Evolutionary conservation across 1,284 basidiomycete species (phyloP), one percentile per base, ranked within the genome.

Genomic region (Apiotrichum siamense): DNA sequence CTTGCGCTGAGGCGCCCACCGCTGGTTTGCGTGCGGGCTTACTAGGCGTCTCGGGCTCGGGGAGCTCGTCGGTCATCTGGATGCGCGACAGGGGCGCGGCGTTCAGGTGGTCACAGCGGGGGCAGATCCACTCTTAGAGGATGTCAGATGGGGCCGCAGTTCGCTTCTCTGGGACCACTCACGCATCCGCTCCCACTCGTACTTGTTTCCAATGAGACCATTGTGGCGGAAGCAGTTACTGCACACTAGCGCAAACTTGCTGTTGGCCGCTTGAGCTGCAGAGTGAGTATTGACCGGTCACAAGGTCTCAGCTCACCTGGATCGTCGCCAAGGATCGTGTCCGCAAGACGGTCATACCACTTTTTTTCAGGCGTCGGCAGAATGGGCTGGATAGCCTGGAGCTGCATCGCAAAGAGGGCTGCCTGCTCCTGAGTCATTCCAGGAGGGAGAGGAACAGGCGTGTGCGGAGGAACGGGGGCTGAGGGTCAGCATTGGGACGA

Each of bases 191-290:
- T 90, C 86, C 83, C 88, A 96, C 71, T 88, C 81, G 54, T 83
- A 84, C 70, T 91, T 70, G 56, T 65, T 87, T 55, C 87, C 86
- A 4, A 94, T 88, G 10, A 99, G 79, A 0, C 94, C 94, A 64
- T 98, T 98, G 74, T 98, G 94, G 15, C 83, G 76, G 66, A 90
- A 94, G 70, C 94, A 98, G 60, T 85, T 85, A 54, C 84, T 83
- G 73, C 94, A 99, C 37, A 99, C 96, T 50, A 98, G 80, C 1
- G 94, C 96, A 64, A 93, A 98, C 54, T 88, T 84, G 57, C 70
- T 77, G 52, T 69, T 64, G 21, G 70, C 65, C 4, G 71, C 66
- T 49, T 75, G 74, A 29, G 70, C 65, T 67, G 56, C 25, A 43
- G 32, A 20, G 25, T 6, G 7, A 18, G 15, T 41, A 3, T 18